Base-by-base conservation (phyloP, 2,329 filamentous ascomycete species). In the Curvularia verruculosa region DNA sequence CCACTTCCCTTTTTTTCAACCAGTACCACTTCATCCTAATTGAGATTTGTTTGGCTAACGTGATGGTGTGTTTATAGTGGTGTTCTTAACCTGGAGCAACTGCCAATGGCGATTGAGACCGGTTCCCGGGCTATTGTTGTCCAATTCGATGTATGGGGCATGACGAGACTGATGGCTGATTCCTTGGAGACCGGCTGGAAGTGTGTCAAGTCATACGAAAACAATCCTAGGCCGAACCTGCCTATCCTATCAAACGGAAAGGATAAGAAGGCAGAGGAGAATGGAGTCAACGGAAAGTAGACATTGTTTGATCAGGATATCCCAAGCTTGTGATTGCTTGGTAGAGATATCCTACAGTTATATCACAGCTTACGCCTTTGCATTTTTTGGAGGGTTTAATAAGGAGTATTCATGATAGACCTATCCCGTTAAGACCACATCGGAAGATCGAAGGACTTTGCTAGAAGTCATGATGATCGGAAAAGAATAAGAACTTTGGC, bases 91-190 rank as follows among this genome's bases (percentile, higher is more conserved):
- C 21, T 64, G 2, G 63, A 68, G 1, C 56, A 63, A 55, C 49
- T 70, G 31, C 67, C 67, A 0, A 62, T 63, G 60, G 43, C 68
- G 47, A 63, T 70, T 12, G 61, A 71, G 37, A 56, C 54, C 12
- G 67, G 68, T 1, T 59, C 56, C 37, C 49, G 61, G 4, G 59
- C 58, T 9, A 66, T 71, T 48, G 64, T 54, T 19, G 64, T 70
- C 40, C 58, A 65, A n/a, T 69, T 69, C 23, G 67, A 69, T 55
- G 58, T 66, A n/a, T 70, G 68, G 68, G 64, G 58, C 1, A 49
- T 68, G 21, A 58, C 66, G 6, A 59, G 59, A 26, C 41, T 70
- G 43, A 44, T 68, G 5, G 54, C 63, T 10, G 53, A 45, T 9
- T 60, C 60, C 9, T 48, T 71, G 52, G 56, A 61, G 37, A 47